Conservation (phyloP, 345 rosid species). For the Durio zibethinus region DNA sequence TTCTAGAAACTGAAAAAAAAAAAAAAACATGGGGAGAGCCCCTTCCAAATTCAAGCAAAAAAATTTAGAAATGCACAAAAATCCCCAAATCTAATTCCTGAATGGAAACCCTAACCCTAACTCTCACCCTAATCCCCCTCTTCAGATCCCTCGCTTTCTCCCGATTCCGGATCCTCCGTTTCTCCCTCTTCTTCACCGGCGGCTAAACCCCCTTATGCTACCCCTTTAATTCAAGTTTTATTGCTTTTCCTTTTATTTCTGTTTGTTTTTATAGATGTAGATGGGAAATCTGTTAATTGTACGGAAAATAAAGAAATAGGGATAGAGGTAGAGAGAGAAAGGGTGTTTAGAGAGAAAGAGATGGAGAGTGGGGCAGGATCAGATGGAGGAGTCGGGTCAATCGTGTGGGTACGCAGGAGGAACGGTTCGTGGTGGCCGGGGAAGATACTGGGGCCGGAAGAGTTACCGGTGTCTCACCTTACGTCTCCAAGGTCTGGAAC, state of each 20-base stretch:
- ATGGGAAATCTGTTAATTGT: constrained; percentile 7
- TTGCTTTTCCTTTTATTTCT: background rate
- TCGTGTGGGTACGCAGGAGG: constrained; percentile 97
- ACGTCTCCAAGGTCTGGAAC: constrained; percentile 93
- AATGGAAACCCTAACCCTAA: constrained; percentile 59
- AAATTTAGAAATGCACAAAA: constrained; percentile 16
- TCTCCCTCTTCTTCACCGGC: constrained; percentile 24
- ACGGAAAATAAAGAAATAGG: constrained; percentile 12
- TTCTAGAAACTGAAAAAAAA: background rate
- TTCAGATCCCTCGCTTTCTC: constrained; percentile 31
- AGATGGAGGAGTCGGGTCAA: constrained; percentile 59
- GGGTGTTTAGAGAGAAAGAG: constrained; percentile 16
- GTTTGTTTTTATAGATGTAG: background rate
- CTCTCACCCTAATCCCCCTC: constrained; percentile 30
- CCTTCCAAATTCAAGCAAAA: background rate
- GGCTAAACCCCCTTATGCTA: constrained; percentile 1
- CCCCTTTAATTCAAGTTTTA: background rate
- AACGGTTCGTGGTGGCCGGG: constrained; percentile 99
- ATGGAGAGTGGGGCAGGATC: constrained; percentile 61
- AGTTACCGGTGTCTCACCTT: constrained; percentile 68
- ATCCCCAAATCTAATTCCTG: constrained; percentile 56
- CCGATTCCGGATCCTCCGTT: constrained; percentile 39
- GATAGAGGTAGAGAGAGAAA: constrained; percentile 16
- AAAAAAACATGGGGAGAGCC: background rate
- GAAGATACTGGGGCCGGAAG: constrained; percentile 74